Base-by-base conservation (phyloP, 805 yeast species). In the Citeromyces nyonsensis region DNA sequence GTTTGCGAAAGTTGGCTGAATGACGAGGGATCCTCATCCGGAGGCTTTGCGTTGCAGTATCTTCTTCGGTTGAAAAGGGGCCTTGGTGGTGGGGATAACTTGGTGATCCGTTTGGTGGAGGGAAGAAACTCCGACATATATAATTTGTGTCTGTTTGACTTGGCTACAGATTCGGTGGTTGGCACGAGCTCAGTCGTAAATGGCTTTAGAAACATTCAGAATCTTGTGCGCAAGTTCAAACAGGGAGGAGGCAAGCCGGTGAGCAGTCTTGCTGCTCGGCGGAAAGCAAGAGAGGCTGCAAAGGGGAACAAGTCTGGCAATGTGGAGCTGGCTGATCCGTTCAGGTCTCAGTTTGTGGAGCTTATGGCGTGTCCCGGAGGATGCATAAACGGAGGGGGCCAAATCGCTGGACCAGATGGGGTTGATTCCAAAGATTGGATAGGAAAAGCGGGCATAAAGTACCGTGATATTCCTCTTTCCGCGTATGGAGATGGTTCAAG, bases 311-410 rank as follows among this genome's bases (percentile, higher is more conserved):
- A 39, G 63, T 27, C 63, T 57, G 2, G 63, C 66, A 5, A 46
- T 70, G 36, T 34, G 32, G 28, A 12, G 10, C 20, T 9, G 2
- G 74, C 73, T 0, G 86, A 81, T 37, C 79, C 88, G 1, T 52
- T 68, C 24, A 61, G 57, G 27, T 75, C 81, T 42, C 91, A 83
- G 39, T 82, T 79, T 42, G 81, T 88, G 5, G 98, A 91, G 45
- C 79, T 91, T 29, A 88, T 85, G 95, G 98, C 98, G 1, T 91
- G 98, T 51, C 98, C 98, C 5, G 85, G 83, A 20, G 98, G 98
- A 1, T 91, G 97, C 47, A 81, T 86, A 35, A 91, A 88, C 46
- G 98, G 98, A 8, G 97, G 98, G 14, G 98, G 98, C 0, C 86
- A 85, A 44, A 66, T 84, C 12, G 63, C 69, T 4, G 61, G 61